These are phyloP conservation scores for Linaria vulgaris DNA, from an alignment of 257 asterid species.

Conservation along the genomic window DNA sequence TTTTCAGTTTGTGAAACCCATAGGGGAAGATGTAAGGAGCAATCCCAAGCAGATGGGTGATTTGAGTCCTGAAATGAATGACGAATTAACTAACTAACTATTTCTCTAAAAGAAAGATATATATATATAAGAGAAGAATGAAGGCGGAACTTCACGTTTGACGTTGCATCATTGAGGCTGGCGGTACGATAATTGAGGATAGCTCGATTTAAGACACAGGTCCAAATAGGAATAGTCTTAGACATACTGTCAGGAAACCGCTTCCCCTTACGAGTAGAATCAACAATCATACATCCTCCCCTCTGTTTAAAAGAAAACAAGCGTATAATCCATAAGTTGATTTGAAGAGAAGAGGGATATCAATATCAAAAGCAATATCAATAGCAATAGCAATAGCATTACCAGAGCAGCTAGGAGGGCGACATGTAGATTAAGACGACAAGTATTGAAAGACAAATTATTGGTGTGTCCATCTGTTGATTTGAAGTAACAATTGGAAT, in stretches of 20 bases:
- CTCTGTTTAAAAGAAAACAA: slow-evolving; percentile 61
- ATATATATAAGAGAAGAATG: no score
- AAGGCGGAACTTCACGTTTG: no score
- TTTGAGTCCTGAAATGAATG: slow-evolving; percentile 61
- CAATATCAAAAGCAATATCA: no score
- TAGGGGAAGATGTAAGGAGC: slow-evolving; percentile 89
- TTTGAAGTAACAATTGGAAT: slow-evolving; percentile 80
- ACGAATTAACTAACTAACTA: no score
- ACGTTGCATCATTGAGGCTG: slow-evolving; percentile 37
- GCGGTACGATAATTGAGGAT: slow-evolving; percentile 46
- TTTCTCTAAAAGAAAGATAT: no score
- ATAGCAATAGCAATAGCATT: slow-evolving; percentile 1
- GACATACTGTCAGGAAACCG: slow-evolving; percentile 98
- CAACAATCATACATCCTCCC: slow-evolving; percentile 93
- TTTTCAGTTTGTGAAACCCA: slow-evolving; percentile 90
- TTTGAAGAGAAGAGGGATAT: no score
- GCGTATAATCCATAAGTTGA: neutral
- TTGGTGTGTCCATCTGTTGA: slow-evolving; percentile 98
- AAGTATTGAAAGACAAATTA: slow-evolving; percentile 77
- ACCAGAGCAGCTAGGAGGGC: slow-evolving; percentile 73
- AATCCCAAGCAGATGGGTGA: slow-evolving; percentile 60
- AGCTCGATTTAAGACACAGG: slow-evolving; percentile 87
- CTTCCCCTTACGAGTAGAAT: slow-evolving; percentile 93
- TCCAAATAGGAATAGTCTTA: slow-evolving; percentile 98
- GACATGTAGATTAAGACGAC: slow-evolving; percentile 90